phyloP scores from a whole-genome alignment of 306 rosid genomes.

The Calophaca sinica region DNA sequence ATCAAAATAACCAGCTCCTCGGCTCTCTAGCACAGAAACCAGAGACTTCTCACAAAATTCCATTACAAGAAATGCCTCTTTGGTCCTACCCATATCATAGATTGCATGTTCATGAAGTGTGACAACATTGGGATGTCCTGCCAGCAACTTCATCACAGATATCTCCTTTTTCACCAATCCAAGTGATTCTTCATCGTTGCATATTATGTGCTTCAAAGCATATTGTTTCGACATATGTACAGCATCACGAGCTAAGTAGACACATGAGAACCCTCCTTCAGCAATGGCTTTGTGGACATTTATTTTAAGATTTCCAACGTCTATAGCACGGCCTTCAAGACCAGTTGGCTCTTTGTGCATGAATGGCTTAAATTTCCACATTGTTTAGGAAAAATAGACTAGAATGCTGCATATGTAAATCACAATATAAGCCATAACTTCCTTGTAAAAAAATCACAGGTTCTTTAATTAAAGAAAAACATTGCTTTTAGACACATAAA shows the following conservation, averaged over 20 bases:
- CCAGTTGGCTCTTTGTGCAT: conserved; percentile 85
- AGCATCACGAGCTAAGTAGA: conserved; percentile 88
- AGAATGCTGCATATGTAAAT: conserved; percentile 46
- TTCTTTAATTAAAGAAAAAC: conserved; percentile 7
- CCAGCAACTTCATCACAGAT: conserved; percentile 76
- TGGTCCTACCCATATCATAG: conserved; percentile 91
- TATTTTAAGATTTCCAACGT: conserved; percentile 87
- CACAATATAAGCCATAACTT: conserved; percentile 34
- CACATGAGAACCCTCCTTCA: conserved; percentile 97
- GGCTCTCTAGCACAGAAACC: conserved; percentile 86
- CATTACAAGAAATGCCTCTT: conserved; percentile 95
- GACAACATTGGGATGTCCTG: conserved; percentile 92
- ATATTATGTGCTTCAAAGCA: conserved; percentile 94
- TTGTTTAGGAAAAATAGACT: conserved; percentile 45
- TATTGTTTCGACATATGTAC: conserved; percentile 84
- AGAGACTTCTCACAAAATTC: conserved; percentile 91
- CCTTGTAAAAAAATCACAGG: not conserved
- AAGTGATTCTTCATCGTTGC: conserved; percentile 88
- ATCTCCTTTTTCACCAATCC: conserved; percentile 88
- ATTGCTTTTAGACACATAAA: conserved; percentile 16
- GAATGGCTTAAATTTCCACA: conserved; percentile 99
- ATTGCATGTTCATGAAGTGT: conserved; percentile 79
- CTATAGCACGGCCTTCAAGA: conserved; percentile 89
- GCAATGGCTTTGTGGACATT: conserved; percentile 81
- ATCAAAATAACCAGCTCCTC: conserved; percentile 88